Percentiles rank a stretch among this genome's conserved stretches.
Evolutionary conservation across 768 basidiomycete genomes (phyloP).

Genomic region (Cystobasidium onofrii): DNA sequence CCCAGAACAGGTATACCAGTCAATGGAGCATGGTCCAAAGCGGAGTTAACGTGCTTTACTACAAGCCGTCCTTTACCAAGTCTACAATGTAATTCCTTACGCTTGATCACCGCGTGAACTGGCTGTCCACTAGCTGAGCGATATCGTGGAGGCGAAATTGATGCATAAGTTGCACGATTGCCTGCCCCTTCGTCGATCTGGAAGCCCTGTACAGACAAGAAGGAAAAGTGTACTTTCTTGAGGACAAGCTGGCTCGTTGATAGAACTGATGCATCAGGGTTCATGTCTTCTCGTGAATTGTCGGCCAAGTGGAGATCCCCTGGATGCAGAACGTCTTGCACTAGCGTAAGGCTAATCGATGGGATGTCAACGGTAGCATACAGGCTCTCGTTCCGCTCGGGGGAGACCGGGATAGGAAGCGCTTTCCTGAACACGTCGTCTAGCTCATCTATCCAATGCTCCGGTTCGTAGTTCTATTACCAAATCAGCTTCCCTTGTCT

Average conservation of each 20-base stretch:
- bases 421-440: not conserved
- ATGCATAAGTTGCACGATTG: not conserved
- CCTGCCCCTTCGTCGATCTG: not conserved
- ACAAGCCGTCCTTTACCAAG: not conserved
- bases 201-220: not conserved
- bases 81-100: not conserved
- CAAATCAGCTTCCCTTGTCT: too few relatives aligned
- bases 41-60: slow-evolving; percentile 23
- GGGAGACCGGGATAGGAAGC: not conserved
- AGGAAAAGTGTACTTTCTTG: not conserved
- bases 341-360: not conserved
- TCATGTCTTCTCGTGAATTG: not conserved
- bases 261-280: slow-evolving; percentile 17
- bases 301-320: slow-evolving; percentile 19
- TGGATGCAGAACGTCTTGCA: slow-evolving; percentile 35
- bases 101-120: not conserved
- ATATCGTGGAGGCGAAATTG: not conserved
- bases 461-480: slow-evolving; percentile 21
- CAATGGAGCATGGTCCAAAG: not conserved
- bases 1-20: too few relatives aligned
- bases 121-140: not conserved
- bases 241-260: slow-evolving; percentile 20
- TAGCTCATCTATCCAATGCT: slow-evolving; percentile 34
- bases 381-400: not conserved
- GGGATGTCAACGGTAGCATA: not conserved